Base-by-base conservation (phyloP, 2,329 filamentous ascomycete genomes). In the Pseudopithomyces chartarum region DNA sequence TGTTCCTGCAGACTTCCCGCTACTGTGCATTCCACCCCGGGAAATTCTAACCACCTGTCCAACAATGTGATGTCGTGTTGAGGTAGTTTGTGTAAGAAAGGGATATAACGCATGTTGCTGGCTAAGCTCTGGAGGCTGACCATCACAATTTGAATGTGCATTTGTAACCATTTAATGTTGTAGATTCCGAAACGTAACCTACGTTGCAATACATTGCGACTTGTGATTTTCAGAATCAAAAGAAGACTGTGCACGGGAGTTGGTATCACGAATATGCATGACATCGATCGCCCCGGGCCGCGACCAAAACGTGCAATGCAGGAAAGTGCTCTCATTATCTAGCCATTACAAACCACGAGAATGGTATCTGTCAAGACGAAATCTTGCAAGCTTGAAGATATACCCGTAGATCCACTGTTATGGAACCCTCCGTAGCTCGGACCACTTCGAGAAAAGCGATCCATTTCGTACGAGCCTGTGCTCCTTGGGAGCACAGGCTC, bases 1-100 rank as follows among this genome's bases (percentile, higher is more conserved):
- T 42, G 54, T 60, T 55, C 60, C 53, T 61, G 66, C 63, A 70
- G 59, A 65, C 66, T 52, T 33, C 47, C 36, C 55, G 50, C 54
- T 54, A 54, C 57, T 62, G 60, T 40, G 56, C 45, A 60, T 59
- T 66, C 58, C 59, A 60, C 58, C 29, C 49, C 52, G 54, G 32
- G 54, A 56, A 59, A 58, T 52, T 44, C 67, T 64, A 64, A 65
- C 59, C 60, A 29, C 60, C 56, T 52, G 55, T 60, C 57, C 62
- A 67, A 64, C 58, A 59, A 52, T 57, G 45, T 55, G 46, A 54
- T 61, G 59, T 55, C 59, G 56, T 64, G 52, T n/a, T 29, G 23
- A 52, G 17, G 4, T 10, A 3, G 17, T 45, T 38, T 19, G 26
- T 10, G 43, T 29, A 8, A 29, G 26, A 29, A 29, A 29, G 26